Base-by-base conservation (phyloP, 257 asterid genomes). In the Capsicum chinense region DNA sequence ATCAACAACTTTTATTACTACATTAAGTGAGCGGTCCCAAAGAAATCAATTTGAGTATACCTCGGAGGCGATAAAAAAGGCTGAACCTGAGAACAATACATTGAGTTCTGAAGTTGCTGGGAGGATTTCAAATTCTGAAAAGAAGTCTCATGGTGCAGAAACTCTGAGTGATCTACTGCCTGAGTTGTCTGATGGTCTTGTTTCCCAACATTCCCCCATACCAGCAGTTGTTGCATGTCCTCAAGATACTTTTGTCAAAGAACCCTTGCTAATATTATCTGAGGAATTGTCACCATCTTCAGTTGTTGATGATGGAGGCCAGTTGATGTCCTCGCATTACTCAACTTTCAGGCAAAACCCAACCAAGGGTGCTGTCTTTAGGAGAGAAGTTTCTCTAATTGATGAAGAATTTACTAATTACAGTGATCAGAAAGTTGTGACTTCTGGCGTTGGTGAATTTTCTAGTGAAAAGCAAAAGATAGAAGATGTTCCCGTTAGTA, bases 391-490 rank as follows among this genome's bases (percentile, higher is more conserved):
- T 83, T 87, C 89, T 81, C 89, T 89, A 80, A 86, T 89, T 62
- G 92, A 89, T 66, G 91, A 89, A 84, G 89, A 89, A 83, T 81
- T 90, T 79, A 67, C 87, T 83, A 88, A 83, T 85, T 85, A 83
- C 80, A 33, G 83, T 54, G 89, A 82, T 82, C 83, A 85, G 60
- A 68, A 69, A 67, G 86, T 83, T 76, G 87, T 71, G 78, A 85
- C 66, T 37, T 82, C 86, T 47, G 82, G 87, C 76, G 10, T 44
- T 83, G 82, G 58, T 67, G 88, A 87, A 68, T 79, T 73, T 81
- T 79, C 67, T 58, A 71, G 15, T 52, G 88, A 87, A 79, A 89
- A 86, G 66, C 90, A 79, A 68, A 83, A 84, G 52, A 56, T 80
- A 21, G 83, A 80, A 47, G 87, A 86, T 71, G 86, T 56, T 70